Percentiles rank a stretch among this genome's conserved stretches.
phyloP scores from a whole-genome alignment of 176 grass and related monocot species.

The Juncus inflexus region DNA sequence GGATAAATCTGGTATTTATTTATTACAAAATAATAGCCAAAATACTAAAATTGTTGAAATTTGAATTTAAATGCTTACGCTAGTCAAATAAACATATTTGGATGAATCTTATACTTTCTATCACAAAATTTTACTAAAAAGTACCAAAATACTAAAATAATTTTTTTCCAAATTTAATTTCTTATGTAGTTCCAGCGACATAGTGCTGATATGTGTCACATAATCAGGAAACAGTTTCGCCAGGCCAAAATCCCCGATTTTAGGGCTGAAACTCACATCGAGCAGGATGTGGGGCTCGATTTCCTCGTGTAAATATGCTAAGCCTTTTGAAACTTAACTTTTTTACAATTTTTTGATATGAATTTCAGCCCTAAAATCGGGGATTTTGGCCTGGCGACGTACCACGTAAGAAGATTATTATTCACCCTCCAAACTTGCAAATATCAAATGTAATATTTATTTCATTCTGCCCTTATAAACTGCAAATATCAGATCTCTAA shows the following conservation, averaged over 20 bases:
- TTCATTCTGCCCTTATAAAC: too few species aligned
- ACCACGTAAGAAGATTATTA: conserved; percentile 44
- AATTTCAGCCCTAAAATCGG: conserved; percentile 77
- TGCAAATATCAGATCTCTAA: too few species aligned
- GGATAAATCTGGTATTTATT: too few species aligned
- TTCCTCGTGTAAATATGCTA: conserved; percentile 82
- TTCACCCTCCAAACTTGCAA: too few species aligned
- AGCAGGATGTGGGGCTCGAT: conserved; percentile 66
- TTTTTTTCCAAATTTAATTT: background rate
- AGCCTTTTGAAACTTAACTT: conserved; percentile 41
- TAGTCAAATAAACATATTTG: too few species aligned
- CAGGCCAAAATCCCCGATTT: conserved; percentile 94
- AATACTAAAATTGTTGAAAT: too few species aligned
- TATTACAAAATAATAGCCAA: too few species aligned
- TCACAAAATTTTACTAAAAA: background rate
- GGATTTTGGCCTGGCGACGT: conserved; percentile 91
- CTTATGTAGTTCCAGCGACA: conserved; percentile 96
- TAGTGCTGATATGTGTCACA: conserved; percentile 92
- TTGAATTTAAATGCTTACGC: too few species aligned
- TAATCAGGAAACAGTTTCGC: conserved; percentile 95
- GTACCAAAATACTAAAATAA: background rate
- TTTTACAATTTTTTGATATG: conserved; percentile 27
- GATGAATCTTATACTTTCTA: background rate
- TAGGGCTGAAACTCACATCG: conserved; percentile 50
- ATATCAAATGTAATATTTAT: too few species aligned